These are phyloP conservation scores for Aspergillus pseudonomiae DNA, from an alignment of 2,329 filamentous ascomycete genomes.

Conservation along the genomic window DNA sequence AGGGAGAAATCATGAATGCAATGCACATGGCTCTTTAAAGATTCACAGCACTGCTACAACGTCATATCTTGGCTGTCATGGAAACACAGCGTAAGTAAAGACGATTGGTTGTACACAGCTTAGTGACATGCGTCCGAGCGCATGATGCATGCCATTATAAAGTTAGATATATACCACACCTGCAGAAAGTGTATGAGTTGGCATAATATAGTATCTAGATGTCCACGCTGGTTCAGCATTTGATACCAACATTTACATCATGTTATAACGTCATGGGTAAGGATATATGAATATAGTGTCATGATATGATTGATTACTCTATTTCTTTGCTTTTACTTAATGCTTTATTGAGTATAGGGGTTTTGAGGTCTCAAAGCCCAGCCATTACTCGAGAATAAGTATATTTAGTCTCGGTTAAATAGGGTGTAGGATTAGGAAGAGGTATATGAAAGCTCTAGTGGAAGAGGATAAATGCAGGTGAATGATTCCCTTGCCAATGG, in stretches of 20 bases:
- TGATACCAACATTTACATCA: too few relatives aligned
- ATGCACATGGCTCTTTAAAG: not conserved
- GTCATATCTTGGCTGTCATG: not conserved
- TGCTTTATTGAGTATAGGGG: too few relatives aligned
- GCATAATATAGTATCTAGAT: not conserved
- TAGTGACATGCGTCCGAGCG: not conserved
- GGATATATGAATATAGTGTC: too few relatives aligned
- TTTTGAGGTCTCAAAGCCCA: accelerated
- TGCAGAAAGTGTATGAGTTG: not conserved
- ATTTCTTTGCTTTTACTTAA: too few relatives aligned
- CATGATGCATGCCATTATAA: not conserved
- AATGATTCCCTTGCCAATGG: too few relatives aligned
- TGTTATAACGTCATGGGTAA: too few relatives aligned
- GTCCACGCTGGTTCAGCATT: too few relatives aligned
- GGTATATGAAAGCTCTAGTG: accelerated
- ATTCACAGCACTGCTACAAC: not conserved
- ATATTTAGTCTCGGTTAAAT: too few relatives aligned
- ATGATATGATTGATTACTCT: too few relatives aligned
- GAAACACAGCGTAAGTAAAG: not conserved
- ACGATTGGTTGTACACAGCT: not conserved
- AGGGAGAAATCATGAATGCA: not conserved
- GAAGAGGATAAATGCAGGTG: too few relatives aligned
- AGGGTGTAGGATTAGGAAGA: too few relatives aligned
- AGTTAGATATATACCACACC: not conserved
- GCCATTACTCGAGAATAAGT: too few relatives aligned